Percentiles rank a stretch among this genome's conserved stretches.
These are phyloP conservation scores for Xylaria sp. DNA, from an alignment of 495 filamentous ascomycete genomes.

Conservation along the genomic window DNA sequence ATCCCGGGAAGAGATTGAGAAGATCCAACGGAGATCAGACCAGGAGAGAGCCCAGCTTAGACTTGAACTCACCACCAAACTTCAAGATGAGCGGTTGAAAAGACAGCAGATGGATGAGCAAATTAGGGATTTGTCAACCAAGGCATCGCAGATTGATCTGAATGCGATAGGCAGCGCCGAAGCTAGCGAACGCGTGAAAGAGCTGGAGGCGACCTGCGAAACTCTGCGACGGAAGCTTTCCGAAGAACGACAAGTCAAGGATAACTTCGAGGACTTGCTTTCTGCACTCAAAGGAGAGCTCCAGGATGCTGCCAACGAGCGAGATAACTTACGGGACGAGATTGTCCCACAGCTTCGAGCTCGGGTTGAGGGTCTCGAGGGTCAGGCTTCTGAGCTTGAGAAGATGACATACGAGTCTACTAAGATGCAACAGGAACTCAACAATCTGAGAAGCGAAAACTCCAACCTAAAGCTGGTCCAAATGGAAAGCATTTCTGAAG, in stretches of 20 bases:
- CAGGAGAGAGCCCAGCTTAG: constrained; percentile 90
- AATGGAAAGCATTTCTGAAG: constrained; percentile 43
- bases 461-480: constrained; percentile 45
- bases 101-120: constrained; percentile 80
- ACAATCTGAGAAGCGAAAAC: constrained; percentile 73
- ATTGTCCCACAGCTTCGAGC: constrained; percentile 75
- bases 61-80: constrained; percentile 78
- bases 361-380: constrained; percentile 78
- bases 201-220: constrained; percentile 81
- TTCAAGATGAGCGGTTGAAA: constrained; percentile 81
- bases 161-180: constrained; percentile 54
- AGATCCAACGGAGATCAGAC: constrained; percentile 80
- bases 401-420: constrained; percentile 76
- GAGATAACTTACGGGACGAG: constrained; percentile 89
- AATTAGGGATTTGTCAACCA: constrained; percentile 78
- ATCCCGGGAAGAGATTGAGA: constrained; percentile 83
- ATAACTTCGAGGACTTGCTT: constrained; percentile 92
- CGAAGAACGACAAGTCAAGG: constrained; percentile 87
- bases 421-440: constrained; percentile 81
- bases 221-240: constrained; percentile 78
- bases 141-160: constrained; percentile 66
- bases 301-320: constrained; percentile 81
- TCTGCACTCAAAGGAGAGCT: constrained; percentile 83
- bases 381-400: constrained; percentile 69
- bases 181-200: constrained; percentile 64